Base-by-base conservation (phyloP, 2,329 filamentous ascomycete genomes). In the Dendrostoma leiphaemia region DNA sequence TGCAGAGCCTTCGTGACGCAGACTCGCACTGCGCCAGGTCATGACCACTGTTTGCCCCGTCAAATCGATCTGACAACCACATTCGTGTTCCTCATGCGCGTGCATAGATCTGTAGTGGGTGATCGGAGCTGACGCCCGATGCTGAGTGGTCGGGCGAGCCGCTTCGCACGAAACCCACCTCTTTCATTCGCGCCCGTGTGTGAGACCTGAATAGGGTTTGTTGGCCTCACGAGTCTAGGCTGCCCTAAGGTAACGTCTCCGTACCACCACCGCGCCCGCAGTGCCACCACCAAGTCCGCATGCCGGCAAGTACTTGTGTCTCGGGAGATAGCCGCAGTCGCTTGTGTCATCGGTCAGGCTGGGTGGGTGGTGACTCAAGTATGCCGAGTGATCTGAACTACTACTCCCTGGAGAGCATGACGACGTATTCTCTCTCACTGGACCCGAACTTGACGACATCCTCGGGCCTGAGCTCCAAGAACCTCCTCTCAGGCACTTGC, bases 361-460 rank as follows among this genome's bases (percentile, higher is more conserved):
- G 10, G 35, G 24, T 29, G 31, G 35, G 19, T 31, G 24, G 26
- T 40, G 17, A 40, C 35, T 31, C 35, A 40, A 24, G 24, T 17
- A 29, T 19, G 15, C 15, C 52, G 40, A 28, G 23, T 31, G 45
- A 38, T n/a, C 28, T n/a, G n/a, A n/a, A n/a, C 26, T 0, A 34
- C 66, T 61, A 80, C 43, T 73, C 69, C 47, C 71, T 72, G 3
- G 80, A 78, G 32, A 97, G 79, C 90, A 97, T 94, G 56, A 97
- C 71, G n/a, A 99, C 91, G 70, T 97, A 99, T 72, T 99, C 94
- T 64, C 91, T 83, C 56, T 89, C 88, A 67, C 91, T 96, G 56
- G 89, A 80, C 9, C 92, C 94, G 72, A 99, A 95, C 65, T 84
- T 84, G 54, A 99, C 70, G 67, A 99, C 84, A 70, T 99, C 94